Evolutionary conservation across 2,329 filamentous ascomycete genomes (phyloP).

Genomic region (Didymella arachidicola): DNA sequence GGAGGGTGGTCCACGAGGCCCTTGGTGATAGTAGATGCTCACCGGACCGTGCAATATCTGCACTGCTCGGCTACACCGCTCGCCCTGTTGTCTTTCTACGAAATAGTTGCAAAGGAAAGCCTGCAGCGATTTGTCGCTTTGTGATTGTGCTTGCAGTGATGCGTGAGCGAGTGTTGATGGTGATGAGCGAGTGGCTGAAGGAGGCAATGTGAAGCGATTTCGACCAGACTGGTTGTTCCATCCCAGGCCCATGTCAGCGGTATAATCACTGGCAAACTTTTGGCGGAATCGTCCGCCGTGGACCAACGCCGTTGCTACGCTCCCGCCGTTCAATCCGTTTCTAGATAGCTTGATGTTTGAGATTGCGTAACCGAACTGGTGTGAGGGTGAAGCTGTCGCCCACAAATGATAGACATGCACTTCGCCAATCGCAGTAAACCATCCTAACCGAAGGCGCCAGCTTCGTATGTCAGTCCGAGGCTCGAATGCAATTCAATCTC

Average conservation of each 20-base stretch:
- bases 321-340: constrained; percentile 8
- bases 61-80: constrained; percentile 6
- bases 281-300: constrained; percentile 31
- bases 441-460: constrained; percentile 5
- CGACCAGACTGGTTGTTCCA: constrained; percentile 21
- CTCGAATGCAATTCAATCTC: neutral
- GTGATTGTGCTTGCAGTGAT: neutral
- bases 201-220: neutral
- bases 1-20: constrained; percentile 9
- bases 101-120: neutral
- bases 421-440: constrained; percentile 15
- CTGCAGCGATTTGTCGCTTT: neutral
- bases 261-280: constrained; percentile 31
- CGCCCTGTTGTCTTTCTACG: neutral
- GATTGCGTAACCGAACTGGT: constrained; percentile 13
- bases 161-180: neutral
- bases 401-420: constrained; percentile 1
- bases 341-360: constrained; percentile 11
- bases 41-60: constrained; percentile 7
- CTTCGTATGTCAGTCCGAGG: constrained; percentile 1
- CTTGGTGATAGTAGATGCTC: constrained; percentile 10
- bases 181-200: neutral
- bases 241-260: constrained; percentile 49
- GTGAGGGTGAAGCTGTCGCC: constrained; percentile 8
- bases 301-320: constrained; percentile 17